These are phyloP conservation scores for Lentithecium fluviatile DNA, from an alignment of 495 filamentous ascomycete genomes.

Conservation along the genomic window DNA sequence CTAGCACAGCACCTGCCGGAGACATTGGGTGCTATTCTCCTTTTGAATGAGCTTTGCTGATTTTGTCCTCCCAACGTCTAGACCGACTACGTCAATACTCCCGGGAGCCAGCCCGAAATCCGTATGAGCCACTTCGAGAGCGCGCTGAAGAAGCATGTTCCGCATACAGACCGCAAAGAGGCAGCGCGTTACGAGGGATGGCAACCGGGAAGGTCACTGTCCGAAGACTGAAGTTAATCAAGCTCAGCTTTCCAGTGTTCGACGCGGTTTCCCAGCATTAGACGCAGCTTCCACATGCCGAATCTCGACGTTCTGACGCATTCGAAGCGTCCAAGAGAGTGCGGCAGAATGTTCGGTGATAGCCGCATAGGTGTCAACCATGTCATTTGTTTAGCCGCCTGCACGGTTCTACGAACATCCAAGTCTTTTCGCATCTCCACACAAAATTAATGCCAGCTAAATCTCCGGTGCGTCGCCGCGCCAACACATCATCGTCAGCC, in stretches of 20 bases:
- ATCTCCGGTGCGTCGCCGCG: constrained; percentile 7
- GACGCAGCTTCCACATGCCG: too few relatives aligned
- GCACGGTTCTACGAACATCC: not conserved
- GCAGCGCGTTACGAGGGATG: constrained; percentile 30
- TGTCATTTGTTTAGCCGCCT: constrained; percentile 22
- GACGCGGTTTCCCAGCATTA: too few relatives aligned
- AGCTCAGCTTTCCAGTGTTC: too few relatives aligned
- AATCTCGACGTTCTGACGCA: too few relatives aligned
- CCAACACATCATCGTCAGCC: not conserved
- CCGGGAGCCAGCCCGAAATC: constrained; percentile 17
- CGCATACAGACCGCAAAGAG: constrained; percentile 29
- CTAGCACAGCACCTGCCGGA: too few relatives aligned
- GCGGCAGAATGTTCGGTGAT: too few relatives aligned
- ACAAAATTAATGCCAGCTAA: constrained; percentile 6
- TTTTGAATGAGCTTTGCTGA: too few relatives aligned
- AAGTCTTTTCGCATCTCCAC: not conserved
- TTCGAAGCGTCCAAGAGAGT: too few relatives aligned
- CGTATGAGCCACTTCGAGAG: constrained; percentile 33
- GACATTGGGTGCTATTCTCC: too few relatives aligned
- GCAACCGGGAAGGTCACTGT: constrained; percentile 32
- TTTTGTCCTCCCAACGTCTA: not conserved
- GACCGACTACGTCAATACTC: constrained; percentile 13
- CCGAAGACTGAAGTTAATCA: constrained; percentile 16
- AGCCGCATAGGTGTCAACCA: too few relatives aligned
- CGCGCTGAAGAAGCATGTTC: constrained; percentile 25